Conservation (phyloP, 257 asterid species). For the Paraleonurus japonicus region DNA sequence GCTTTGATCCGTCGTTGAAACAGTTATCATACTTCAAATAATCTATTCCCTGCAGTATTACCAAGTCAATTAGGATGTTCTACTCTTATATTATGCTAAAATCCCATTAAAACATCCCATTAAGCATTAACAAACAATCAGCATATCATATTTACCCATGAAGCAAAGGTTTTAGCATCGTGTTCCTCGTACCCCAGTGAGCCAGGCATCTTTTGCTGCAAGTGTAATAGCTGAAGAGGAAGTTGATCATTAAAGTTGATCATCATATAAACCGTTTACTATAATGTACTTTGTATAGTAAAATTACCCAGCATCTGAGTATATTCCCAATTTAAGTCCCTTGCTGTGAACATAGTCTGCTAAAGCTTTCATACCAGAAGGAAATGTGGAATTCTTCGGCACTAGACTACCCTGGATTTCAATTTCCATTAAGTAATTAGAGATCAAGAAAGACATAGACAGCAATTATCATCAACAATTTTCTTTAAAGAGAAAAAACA, state of each 20-base stretch:
- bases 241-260: background rate
- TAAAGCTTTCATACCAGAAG: conserved; percentile 92
- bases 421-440: background rate
- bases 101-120: background rate
- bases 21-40: conserved; percentile 93
- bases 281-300: background rate
- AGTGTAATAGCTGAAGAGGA: conserved; percentile 59
- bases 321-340: conserved; percentile 91
- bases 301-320: conserved; percentile 88
- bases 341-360: conserved; percentile 88
- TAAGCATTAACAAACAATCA: background rate
- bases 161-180: conserved; percentile 80
- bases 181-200: conserved; percentile 89
- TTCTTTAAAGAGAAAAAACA: background rate
- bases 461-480: background rate
- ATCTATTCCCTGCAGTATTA: conserved; percentile 70
- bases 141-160: conserved; percentile 53
- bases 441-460: background rate
- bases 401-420: conserved; percentile 67
- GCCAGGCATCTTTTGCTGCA: conserved; percentile 89
- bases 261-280: background rate
- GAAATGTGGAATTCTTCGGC: conserved; percentile 72
- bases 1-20: conserved; percentile 64
- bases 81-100: background rate
- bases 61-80: background rate